Conservation (phyloP, 371 early-diverging fungal genomes). For the Dipsacomyces acuminosporus region DNA sequence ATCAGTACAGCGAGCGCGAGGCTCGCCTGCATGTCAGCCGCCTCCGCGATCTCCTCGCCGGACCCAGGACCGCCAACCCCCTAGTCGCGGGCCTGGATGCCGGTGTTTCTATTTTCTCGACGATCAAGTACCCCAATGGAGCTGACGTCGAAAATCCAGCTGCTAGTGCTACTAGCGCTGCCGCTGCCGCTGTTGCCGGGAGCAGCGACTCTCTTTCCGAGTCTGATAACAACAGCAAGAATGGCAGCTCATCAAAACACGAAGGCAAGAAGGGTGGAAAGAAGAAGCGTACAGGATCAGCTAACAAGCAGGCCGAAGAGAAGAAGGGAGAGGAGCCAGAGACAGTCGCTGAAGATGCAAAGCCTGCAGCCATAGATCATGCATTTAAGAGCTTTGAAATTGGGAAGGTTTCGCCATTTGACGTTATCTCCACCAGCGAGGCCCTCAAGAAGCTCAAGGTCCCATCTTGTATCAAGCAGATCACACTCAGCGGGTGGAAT, state of each 20-base stretch:
- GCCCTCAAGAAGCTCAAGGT: conserved; percentile 15
- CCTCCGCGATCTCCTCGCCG: conserved; percentile 76
- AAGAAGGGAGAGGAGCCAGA: conserved; percentile 44
- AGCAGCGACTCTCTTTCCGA: background rate
- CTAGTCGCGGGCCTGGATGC: conserved; percentile 50
- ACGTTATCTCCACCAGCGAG: conserved; percentile 21
- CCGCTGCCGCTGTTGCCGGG: background rate
- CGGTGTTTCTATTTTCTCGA: conserved; percentile 59
- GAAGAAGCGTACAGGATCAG: conserved; percentile 23
- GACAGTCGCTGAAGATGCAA: conserved; percentile 48
- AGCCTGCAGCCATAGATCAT: conserved; percentile 34
- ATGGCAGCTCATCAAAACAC: background rate
- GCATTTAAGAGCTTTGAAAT: conserved; percentile 53
- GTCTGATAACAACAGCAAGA: background rate
- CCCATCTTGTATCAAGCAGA: conserved; percentile 67
- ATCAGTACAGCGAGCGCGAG: conserved; percentile 83
- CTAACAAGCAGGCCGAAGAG: conserved; percentile 47
- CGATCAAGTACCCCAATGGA: conserved; percentile 50
- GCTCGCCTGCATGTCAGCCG: conserved; percentile 83
- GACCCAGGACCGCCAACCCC: conserved; percentile 50
- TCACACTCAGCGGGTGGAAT: conserved; percentile 86
- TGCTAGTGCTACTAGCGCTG: no score
- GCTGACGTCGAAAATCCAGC: conserved; percentile 1
- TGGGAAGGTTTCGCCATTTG: conserved; percentile 52
- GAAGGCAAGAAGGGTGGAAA: conserved; percentile 14